Evolutionary conservation across 2,329 filamentous ascomycete species (phyloP), one percentile per base, ranked within the genome.

Genomic region (Trichoderma gracile): DNA sequence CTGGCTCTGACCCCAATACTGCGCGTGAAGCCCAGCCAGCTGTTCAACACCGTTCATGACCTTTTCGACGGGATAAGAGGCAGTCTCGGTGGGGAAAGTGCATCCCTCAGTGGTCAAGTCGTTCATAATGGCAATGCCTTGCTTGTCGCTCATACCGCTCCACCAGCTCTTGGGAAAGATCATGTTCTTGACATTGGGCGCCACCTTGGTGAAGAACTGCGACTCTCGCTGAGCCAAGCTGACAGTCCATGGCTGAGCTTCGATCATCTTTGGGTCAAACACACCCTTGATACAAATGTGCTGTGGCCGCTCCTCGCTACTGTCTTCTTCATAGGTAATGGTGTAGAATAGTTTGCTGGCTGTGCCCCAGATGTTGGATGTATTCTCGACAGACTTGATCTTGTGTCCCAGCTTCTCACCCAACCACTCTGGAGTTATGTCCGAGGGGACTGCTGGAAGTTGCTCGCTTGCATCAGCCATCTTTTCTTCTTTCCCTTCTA

Each of bases 191-290:
- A 59, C 27, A 1, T 46, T 30, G 17, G 56, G 56, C 45, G 56
- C 56, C 9, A 59, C 45, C 27, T 59, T 59, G n/a, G 45, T 25
- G 30, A 59, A 59, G 45, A 59, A 59, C 14, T 59, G 45, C 21
- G 56, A 15, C 45, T 59, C 56, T n/a, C 56, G 56, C 45, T 59
- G 56, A 1, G 56, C 56, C 30, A 59, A 23, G 46, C 56, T 59
- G 17, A 59, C 45, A 15, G 56, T 59, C 56, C 56, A 59, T 15
- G 56, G 56, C 30, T 59, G 56, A 8, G 45, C 45, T 23, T 49
- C 56, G 23, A 59, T 59, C 56, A 59, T 59, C 56, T 59, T 40
- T n/a, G 56, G 56, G 56, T 59, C 56, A 21, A 59, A 59, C 5
- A 59, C 56, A n/a, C 56, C 56, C 45, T 59, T 59, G 21, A 59